phyloP scores from a whole-genome alignment of 225 moss, liverwort and hornwort species.

The Physcomitrium patens region DNA sequence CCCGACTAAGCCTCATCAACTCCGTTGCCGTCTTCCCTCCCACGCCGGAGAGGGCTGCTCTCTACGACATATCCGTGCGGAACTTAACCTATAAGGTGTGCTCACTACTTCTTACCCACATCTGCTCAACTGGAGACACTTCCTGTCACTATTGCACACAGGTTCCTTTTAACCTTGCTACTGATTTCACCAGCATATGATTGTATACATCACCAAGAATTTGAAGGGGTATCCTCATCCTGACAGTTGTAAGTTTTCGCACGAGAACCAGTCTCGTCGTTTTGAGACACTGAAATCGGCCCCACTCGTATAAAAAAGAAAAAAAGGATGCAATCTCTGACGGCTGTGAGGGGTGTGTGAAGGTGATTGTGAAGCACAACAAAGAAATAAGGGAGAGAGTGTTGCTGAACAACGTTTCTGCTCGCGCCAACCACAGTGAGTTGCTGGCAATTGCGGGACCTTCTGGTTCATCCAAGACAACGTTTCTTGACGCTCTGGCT shows the following conservation, averaged over 20 bases:
- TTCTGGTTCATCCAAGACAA: no score
- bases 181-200: no score
- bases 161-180: neutral
- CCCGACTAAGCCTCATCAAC: neutral
- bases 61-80: conserved; percentile 1
- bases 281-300: neutral
- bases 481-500: neutral
- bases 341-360: neutral
- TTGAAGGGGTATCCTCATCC: neutral
- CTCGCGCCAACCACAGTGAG: conserved; percentile 38
- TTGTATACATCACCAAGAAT: neutral
- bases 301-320: neutral
- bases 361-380: neutral
- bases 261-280: neutral
- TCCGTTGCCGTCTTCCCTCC: neutral
- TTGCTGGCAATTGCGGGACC: conserved; percentile 33
- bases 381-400: neutral
- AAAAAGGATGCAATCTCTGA: neutral
- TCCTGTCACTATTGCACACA: neutral
- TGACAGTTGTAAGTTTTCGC: neutral
- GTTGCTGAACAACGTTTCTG: conserved; percentile 19
- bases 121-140: neutral
- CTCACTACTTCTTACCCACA: neutral
- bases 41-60: neutral
- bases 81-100: conserved; percentile 24